Evolutionary conservation across 2,329 filamentous ascomycete species (phyloP), one percentile per base, ranked within the genome.

Genomic region (Herpotrichia juniperi): DNA sequence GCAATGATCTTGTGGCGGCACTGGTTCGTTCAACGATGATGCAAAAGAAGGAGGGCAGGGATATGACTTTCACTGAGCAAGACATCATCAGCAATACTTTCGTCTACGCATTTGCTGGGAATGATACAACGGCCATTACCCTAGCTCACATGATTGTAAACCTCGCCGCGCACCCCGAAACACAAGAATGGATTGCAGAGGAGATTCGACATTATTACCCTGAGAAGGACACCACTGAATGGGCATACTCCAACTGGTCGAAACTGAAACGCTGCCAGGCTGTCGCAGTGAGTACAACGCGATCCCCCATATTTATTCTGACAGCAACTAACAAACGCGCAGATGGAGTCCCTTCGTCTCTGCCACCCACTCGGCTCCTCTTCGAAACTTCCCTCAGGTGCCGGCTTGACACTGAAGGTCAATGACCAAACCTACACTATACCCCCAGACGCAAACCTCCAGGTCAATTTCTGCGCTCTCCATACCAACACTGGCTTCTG

Each of bases 71-170:
- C 4, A 56, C 56, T 4, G 46, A 56, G 6, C 64, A 65, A 31
- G 80, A 83, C 51, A 76, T 83, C 7, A 78, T 78, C 39, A 78
- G 80, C 19, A 82, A 82, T 37, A 62, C 81, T 42, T 80, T 80
- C 47, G 68, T 78, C 2, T 74, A 81, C 56, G 80, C 76, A 31
- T 69, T 82, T 43, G 80, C 80, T 0, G 81, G 80, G 1, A 78
- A 81, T 50, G 80, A 83, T 51, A 81, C 80, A 0, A 80, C 79
- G 0, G 76, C 80, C 0, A 73, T 78, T 17, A 75, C 75, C 0
- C 58, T 82, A 4, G 71, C 73, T 0, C 80, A 75, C 48, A 64
- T 74, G 0, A 58, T 80, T 1, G 63, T 76, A 7, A 74, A 79
- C 17, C 67, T 83, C 1, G 78, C 80, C 1, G 71, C 74, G 0